These are phyloP conservation scores for Cicer pinnatifidum DNA, from an alignment of 306 rosid genomes.

Conservation along the genomic window DNA sequence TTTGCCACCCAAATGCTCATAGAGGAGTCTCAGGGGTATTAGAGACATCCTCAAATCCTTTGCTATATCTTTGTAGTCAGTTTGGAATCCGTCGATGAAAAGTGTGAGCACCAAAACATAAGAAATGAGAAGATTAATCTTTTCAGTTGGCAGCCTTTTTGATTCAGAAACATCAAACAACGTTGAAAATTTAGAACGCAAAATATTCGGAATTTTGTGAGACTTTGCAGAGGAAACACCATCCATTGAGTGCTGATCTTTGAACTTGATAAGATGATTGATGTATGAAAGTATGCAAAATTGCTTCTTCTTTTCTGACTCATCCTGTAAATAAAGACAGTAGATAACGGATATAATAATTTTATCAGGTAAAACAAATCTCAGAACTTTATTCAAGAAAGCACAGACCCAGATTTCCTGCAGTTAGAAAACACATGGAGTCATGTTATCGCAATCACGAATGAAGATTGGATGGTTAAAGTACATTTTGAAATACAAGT, in stretches of 20 bases:
- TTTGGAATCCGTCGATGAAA: conserved; percentile 62
- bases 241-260: conserved; percentile 65
- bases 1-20: conserved; percentile 78
- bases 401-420: background rate
- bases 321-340: conserved; percentile 59
- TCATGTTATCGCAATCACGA: background rate
- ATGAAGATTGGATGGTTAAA: background rate
- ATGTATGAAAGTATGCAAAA: conserved; percentile 71
- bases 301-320: conserved; percentile 61
- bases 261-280: conserved; percentile 80
- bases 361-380: background rate
- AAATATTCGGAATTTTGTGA: conserved; percentile 64
- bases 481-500: background rate
- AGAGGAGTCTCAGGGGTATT: conserved; percentile 42
- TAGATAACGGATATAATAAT: conserved; percentile 1
- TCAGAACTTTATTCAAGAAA: background rate
- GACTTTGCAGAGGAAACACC: conserved; percentile 56
- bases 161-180: conserved; percentile 56
- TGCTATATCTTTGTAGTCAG: conserved; percentile 62
- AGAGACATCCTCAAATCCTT: conserved; percentile 69
- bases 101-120: conserved; percentile 81
- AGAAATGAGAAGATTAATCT: conserved; percentile 64
- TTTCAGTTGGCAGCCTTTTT: conserved; percentile 58
- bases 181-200: conserved; percentile 56
- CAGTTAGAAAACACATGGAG: background rate